Evolutionary conservation across 2,329 filamentous ascomycete species (phyloP).

Genomic region (Sphaceloma murrayae): DNA sequence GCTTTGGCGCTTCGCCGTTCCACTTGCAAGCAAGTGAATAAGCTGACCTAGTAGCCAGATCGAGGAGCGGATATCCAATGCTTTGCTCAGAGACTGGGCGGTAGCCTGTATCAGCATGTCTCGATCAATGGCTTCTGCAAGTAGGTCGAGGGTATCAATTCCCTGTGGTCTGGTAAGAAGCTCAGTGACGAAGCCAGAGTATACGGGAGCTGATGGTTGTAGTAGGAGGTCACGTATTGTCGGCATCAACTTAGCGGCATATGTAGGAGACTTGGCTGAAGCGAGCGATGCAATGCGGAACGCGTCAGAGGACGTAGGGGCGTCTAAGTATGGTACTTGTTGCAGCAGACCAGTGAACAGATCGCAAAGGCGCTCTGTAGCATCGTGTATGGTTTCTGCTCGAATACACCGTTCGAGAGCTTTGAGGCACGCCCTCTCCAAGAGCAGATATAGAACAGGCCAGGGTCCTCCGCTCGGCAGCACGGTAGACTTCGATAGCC

Average conservation of each 20-base stretch:
- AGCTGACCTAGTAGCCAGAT: slow-evolving; percentile 52
- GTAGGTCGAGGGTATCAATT: slow-evolving; percentile 22
- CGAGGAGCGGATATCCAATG: slow-evolving; percentile 24
- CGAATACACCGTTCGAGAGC: slow-evolving; percentile 20
- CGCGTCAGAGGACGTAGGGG: background rate
- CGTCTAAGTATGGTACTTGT: background rate
- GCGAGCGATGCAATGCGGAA: background rate
- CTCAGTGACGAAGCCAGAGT: slow-evolving; percentile 35
- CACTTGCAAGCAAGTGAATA: slow-evolving; percentile 33
- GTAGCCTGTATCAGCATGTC: background rate
- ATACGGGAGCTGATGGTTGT: slow-evolving; percentile 25
- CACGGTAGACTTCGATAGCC: slow-evolving; percentile 29
- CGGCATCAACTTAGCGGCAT: background rate
- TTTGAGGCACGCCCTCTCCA: slow-evolving; percentile 33
- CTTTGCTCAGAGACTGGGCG: background rate
- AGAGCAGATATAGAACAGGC: slow-evolving; percentile 34
- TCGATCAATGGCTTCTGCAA: slow-evolving; percentile 23
- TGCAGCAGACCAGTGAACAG: background rate
- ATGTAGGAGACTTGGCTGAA: background rate
- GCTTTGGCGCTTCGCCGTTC: slow-evolving; percentile 23
- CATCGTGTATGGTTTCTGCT: background rate
- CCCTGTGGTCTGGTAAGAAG: slow-evolving; percentile 24
- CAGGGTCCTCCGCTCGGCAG: slow-evolving; percentile 30
- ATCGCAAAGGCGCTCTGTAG: background rate
- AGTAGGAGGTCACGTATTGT: slow-evolving; percentile 21